Base-by-base conservation (phyloP, 108 stramenopile species). In the Discostella pseudostelligera region DNA sequence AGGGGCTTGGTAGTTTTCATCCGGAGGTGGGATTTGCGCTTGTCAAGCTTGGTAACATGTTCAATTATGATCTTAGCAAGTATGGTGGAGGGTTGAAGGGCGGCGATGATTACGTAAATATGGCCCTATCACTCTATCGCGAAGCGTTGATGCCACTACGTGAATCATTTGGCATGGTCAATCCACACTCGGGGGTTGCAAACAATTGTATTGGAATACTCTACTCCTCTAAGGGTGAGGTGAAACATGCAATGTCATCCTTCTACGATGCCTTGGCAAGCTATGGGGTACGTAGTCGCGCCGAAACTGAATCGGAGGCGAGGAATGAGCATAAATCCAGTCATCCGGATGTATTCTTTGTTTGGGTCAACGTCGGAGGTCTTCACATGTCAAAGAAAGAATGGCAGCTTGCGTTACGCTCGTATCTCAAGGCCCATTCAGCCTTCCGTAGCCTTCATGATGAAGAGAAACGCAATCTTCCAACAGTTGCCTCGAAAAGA, bases 361-460 rank as follows among this genome's bases (percentile, higher is more conserved):
- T 70, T 13, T 78, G 76, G 76, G 29, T 78, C 25, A 78, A 78
- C 61, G 69, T 78, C 37, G 76, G 69, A 8, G 69, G 66, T 22
- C 69, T 78, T 13, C 65, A 78, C 28, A 66, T 61, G 64, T 51
- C 60, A 17, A 60, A 55, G 19, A 67, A 42, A 11, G 65, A 78
- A 59, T 78, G 76, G 69, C 76, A 70, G 39, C 69, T 70, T 56
- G 76, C 69, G 25, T 69, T 78, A 2, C 25, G 65, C 32, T 78
- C 76, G 16, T 78, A 57, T 46, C 65, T 55, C 26, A 78, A 78
- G 50, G 69, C 76, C 3, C 64, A 56, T 35, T 56, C 76, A 13
- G 67, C 76, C 24, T 63, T 78, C 36, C 62, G 63, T 36, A 35
- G 62, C 24, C 51, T 78, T 9, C 42, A 67, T 24, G 65, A 70